Conservation (phyloP, 192 early-diverging fungal species). For the Chytriomyces confervae region DNA sequence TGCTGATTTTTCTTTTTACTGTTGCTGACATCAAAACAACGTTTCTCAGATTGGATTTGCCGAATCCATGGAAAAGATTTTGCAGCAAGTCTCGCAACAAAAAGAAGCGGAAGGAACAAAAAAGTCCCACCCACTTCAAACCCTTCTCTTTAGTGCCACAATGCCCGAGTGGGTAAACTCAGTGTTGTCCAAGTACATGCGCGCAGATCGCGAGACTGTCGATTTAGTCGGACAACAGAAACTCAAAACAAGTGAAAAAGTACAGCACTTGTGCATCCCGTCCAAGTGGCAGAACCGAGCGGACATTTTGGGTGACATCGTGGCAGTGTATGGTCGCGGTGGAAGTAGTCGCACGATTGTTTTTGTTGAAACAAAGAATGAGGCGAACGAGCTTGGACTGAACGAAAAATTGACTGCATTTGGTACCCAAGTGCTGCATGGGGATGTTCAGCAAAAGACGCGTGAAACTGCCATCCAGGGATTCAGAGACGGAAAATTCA, state of each 20-base stretch:
- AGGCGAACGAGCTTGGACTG: slow-evolving; percentile 80
- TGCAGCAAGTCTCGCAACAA: slow-evolving; percentile 78
- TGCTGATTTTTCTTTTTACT: slow-evolving; percentile 54
- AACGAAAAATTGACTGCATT: slow-evolving; percentile 75
- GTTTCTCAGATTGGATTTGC: slow-evolving; percentile 52
- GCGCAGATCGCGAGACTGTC: slow-evolving; percentile 64
- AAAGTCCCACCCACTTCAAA: slow-evolving; percentile 54
- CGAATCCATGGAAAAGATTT: slow-evolving; percentile 81
- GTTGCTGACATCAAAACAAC: not conserved
- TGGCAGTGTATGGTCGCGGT: slow-evolving; percentile 81
- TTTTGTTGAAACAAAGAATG: slow-evolving; percentile 94
- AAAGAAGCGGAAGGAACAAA: slow-evolving; percentile 55
- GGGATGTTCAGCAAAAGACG: slow-evolving; percentile 81
- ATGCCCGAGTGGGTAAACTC: slow-evolving; percentile 80
- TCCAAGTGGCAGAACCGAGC: slow-evolving; percentile 88
- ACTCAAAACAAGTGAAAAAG: slow-evolving; percentile 87
- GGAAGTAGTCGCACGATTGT: slow-evolving; percentile 84
- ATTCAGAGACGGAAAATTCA: slow-evolving; percentile 85
- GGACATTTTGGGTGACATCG: slow-evolving; percentile 93
- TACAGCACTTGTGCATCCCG: slow-evolving; percentile 84
- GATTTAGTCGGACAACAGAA: slow-evolving; percentile 85
- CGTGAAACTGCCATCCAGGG: slow-evolving; percentile 82
- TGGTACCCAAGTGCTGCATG: slow-evolving; percentile 83
- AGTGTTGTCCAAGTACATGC: slow-evolving; percentile 62
- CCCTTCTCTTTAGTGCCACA: slow-evolving; percentile 85